Base-by-base conservation (phyloP, 768 basidiomycete species). In the Porphyrellus cyaneotinctus region DNA sequence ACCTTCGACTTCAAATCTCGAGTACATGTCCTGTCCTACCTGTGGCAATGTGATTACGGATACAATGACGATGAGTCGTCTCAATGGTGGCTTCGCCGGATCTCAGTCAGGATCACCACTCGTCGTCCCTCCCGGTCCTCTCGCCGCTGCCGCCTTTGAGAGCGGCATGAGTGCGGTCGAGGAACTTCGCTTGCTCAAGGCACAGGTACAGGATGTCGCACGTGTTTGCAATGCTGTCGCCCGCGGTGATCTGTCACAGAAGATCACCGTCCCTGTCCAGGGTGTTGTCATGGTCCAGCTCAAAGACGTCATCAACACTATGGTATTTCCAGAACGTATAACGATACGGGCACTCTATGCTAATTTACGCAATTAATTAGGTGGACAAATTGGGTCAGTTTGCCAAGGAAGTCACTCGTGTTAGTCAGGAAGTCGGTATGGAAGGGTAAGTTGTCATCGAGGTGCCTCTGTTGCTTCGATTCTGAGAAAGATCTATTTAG, bases 331-430 rank as follows among this genome's bases (percentile, higher is more conserved):
- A 18, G 43, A 57, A 3, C 35, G 42, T 32, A 35, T 54, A 37
- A 37, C 22, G 22, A 33, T 17, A 48, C 50, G 41, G 17, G 36
- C 41, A 36, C 51, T 49, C 26, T 23, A 47, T 55, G 37, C 64
- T 60, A 8, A 62, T 36, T 48, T 47, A 32, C 53, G 20, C 28
- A 36, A 44, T 47, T 47, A 36, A 44, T 47, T 47, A 79, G 83
- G 83, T 84, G 57, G 83, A 85, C 65, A 78, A 81, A 61, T 76
- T 97, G 26, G 84, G 87, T 51, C 86, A 88, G 63, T 95, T 97
- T 69, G 93, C 95, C 32, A 85, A 86, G 65, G 91, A 94, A 68
- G 91, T 94, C 33, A 93, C 91, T 53, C 81, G 92, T 53, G 88
- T 90, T 52, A 81, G 80, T 59, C 85, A 86, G 67, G 88, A 90